Percentiles rank a stretch among this genome's conserved stretches.
Evolutionary conservation across 1,284 basidiomycete genomes (phyloP).

Genomic region (Cryptococcus jaspeensis): DNA sequence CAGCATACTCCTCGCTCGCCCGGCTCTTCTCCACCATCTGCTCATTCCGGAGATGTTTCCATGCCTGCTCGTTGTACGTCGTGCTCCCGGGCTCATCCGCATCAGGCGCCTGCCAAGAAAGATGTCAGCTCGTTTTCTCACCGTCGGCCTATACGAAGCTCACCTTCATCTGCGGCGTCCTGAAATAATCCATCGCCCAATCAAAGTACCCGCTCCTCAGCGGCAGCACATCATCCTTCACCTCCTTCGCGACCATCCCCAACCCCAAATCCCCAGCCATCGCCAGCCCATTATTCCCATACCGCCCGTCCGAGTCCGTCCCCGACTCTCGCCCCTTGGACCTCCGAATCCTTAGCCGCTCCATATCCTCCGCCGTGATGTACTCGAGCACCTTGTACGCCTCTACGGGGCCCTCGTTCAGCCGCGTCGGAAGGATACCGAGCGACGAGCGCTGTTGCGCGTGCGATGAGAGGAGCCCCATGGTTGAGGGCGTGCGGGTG

Average conservation of each 20-base stretch:
- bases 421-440: constrained; percentile 8
- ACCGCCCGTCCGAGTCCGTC: constrained; percentile 38
- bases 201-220: constrained; percentile 91
- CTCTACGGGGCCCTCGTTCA: constrained; percentile 29
- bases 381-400: constrained; percentile 79
- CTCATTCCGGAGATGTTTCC: constrained; percentile 91
- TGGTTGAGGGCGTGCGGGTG: not conserved
- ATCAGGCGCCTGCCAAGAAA: constrained; percentile 74
- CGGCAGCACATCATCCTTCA: constrained; percentile 63
- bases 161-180: constrained; percentile 96
- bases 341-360: constrained; percentile 70
- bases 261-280: constrained; percentile 45
- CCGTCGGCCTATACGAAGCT: constrained; percentile 33
- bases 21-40: constrained; percentile 66
- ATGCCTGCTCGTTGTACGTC: constrained; percentile 92
- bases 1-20: constrained; percentile 63
- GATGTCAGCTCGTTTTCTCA: not conserved
- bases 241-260: constrained; percentile 52
- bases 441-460: constrained; percentile 8
- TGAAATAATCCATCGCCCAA: constrained; percentile 97
- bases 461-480: constrained; percentile 9
- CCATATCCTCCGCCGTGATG: constrained; percentile 86
- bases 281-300: constrained; percentile 45
- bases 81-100: constrained; percentile 91
- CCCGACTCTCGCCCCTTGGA: constrained; percentile 51